Evolutionary conservation across 495 filamentous ascomycete species (phyloP).

Genomic region (Trichoderma asperelloides): DNA sequence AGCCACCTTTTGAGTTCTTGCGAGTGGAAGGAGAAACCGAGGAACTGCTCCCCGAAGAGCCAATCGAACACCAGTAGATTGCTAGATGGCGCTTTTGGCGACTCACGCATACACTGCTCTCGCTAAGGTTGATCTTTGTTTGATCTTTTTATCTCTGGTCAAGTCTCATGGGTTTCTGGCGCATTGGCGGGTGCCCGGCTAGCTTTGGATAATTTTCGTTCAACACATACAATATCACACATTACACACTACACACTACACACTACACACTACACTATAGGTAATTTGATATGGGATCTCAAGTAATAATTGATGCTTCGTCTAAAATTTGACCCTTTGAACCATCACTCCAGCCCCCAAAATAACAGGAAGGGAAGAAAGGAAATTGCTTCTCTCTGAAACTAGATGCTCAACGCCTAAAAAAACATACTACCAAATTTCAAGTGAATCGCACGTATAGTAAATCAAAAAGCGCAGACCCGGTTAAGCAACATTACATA

Average conservation of each 20-base stretch:
- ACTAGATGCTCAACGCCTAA: not conserved
- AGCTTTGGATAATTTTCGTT: not conserved
- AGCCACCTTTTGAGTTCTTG: slow-evolving; percentile 56
- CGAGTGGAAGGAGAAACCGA: slow-evolving; percentile 48
- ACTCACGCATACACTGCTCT: not conserved
- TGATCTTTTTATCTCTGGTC: no score
- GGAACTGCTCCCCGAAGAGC: slow-evolving; percentile 73
- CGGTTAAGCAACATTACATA: slow-evolving; percentile 57
- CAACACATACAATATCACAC: not conserved
- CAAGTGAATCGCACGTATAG: not conserved
- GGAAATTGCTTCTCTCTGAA: not conserved
- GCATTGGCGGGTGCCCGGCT: not conserved
- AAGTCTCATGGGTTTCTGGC: not conserved
- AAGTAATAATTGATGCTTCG: not conserved
- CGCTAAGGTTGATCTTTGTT: not conserved
- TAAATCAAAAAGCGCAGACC: not conserved
- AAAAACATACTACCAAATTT: not conserved
- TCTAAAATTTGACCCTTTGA: not conserved
- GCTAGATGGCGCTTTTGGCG: not conserved
- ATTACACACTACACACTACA: not conserved
- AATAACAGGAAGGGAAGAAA: not conserved
- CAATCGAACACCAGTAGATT: slow-evolving; percentile 47
- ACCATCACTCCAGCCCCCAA: not conserved
- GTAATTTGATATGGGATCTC: not conserved
- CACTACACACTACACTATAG: not conserved